Evolutionary conservation across 306 rosid genomes (phyloP), one percentile per base, ranked within the genome.

Genomic region (Chamaecrista fasciculata): DNA sequence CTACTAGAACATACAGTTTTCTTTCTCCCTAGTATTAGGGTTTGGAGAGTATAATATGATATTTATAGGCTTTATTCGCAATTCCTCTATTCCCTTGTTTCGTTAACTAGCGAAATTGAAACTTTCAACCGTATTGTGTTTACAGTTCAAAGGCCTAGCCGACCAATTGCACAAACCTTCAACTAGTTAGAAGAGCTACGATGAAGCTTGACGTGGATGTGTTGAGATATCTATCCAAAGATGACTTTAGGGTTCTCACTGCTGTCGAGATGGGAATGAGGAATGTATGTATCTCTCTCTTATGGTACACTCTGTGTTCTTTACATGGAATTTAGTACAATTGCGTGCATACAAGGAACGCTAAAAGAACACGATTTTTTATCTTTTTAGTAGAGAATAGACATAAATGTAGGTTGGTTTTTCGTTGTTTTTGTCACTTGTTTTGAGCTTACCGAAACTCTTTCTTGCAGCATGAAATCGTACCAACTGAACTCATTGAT

Each of bases 191-290:
- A 36, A 21, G 28, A 7, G 52, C 16, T 55, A 42, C 39, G 14
- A 88, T 92, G 98, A 92, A 89, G 91, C 88, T 92, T 1, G 91
- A 89, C 8, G 96, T 92, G 10, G 81, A 92, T 55, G 87, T 79
- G 14, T 77, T 92, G 83, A 76, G 96, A 81, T 89, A 87, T 80
- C 92, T 89, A 34, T 83, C 96, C 4, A 89, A 87, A 76, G 96
- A 89, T 70, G 98, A 92, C 77, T 92, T 92, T 73, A 86, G 95
- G 91, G 98, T 92, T 75, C 96, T 89, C 23, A 89, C 96, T 5
- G 98, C 96, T 4, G 90, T 87, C 19, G 97, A 91, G 77, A 72
- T 91, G 87, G 97, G 97, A 18, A 91, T 91, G 97, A 61, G 96
- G 74, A 91, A 91, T 74, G 97, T 91, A 33, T 25, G 83, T 53